phyloP scores from a whole-genome alignment of 805 yeast species.

The Saccharomycopsis fermentans region DNA sequence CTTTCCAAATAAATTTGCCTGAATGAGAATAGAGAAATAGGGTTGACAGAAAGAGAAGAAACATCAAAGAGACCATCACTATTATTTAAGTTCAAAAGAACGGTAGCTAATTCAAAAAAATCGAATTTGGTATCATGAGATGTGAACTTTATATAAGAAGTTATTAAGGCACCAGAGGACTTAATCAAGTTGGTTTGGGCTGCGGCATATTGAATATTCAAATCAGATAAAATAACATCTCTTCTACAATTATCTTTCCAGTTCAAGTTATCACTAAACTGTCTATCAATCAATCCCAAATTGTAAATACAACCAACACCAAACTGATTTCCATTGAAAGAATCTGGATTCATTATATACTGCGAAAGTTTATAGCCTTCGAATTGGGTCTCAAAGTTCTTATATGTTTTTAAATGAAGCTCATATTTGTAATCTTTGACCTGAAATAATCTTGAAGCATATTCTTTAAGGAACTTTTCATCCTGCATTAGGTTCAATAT shows the following conservation, averaged over 20 bases:
- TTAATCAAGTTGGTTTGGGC: constrained; percentile 63
- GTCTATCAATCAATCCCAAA: constrained; percentile 49
- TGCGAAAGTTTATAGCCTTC: neutral
- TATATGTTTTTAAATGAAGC: constrained; percentile 10
- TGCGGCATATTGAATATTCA: constrained; percentile 51
- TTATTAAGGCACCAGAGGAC: constrained; percentile 68
- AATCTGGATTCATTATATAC: neutral
- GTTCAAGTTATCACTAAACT: constrained; percentile 35
- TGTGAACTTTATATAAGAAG: constrained; percentile 47
- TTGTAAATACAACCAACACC: constrained; percentile 50
- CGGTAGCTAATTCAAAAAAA: constrained; percentile 32
- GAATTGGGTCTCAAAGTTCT: constrained; percentile 1
- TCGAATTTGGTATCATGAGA: constrained; percentile 25
- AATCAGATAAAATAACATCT: constrained; percentile 46
- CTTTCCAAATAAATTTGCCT: constrained; percentile 48
- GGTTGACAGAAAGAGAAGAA: constrained; percentile 9
- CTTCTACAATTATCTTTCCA: constrained; percentile 40
- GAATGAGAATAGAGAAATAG: constrained; percentile 32
- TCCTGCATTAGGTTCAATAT: constrained; percentile 35
- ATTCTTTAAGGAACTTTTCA: constrained; percentile 25
- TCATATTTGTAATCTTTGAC: constrained; percentile 32
- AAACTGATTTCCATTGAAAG: constrained; percentile 28
- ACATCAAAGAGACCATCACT: constrained; percentile 34
- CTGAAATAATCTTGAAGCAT: constrained; percentile 29
- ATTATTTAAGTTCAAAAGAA: constrained; percentile 41